Conservation (phyloP, 306 rosid genomes). For the Citrullus mucosospermus region DNA sequence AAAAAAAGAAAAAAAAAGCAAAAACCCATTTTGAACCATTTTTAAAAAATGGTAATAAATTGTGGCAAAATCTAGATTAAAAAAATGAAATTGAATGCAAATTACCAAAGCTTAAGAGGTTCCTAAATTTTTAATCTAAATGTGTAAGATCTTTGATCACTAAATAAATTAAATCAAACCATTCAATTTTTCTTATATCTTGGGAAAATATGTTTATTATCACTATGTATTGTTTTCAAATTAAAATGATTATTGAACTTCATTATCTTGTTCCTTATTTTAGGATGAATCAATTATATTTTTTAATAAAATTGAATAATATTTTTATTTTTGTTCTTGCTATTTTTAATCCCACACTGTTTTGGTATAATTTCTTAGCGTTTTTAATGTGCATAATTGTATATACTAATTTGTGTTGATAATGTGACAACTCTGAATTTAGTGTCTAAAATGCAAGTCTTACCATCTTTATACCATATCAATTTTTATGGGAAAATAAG, state of each 20-base stretch:
- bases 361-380: not conserved
- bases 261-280: not conserved
- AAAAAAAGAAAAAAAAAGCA: not conserved
- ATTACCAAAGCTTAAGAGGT: not conserved
- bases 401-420: not conserved
- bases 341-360: no score
- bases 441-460: not conserved
- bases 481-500: not conserved
- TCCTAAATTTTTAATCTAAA: not conserved
- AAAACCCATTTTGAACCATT: not conserved
- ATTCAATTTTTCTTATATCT: not conserved
- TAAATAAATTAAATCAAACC: not conserved
- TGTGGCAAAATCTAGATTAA: not conserved
- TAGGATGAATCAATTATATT: not conserved
- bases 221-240: no score
- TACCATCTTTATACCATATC: not conserved
- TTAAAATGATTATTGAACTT: no score
- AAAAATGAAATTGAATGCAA: not conserved
- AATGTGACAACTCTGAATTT: not conserved
- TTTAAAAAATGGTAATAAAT: not conserved
- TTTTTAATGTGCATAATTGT: not conserved
- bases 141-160: not conserved
- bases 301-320: no score
- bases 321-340: no score
- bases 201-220: not conserved